Evolutionary conservation across 2,329 filamentous ascomycete species (phyloP).

Genomic region (Colletotrichum eleusines): DNA sequence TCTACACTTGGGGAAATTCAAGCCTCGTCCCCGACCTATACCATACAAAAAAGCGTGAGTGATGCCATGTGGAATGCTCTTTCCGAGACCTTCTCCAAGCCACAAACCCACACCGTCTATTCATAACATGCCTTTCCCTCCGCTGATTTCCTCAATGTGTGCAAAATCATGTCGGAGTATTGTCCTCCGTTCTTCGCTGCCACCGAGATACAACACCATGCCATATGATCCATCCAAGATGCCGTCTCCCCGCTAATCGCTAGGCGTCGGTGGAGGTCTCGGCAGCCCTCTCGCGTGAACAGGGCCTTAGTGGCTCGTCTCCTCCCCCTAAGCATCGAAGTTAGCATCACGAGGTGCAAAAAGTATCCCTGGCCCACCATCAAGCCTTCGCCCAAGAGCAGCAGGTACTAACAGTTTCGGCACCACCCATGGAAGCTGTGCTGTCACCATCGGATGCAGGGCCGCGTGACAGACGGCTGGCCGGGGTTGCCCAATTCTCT

Average conservation of each 20-base stretch:
- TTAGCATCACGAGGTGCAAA: neutral
- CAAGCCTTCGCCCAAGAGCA: neutral
- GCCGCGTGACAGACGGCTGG: slow-evolving; percentile 32
- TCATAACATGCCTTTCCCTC: slow-evolving; percentile 26
- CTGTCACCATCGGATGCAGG: slow-evolving; percentile 9
- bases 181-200: neutral
- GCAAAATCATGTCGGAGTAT: slow-evolving; percentile 11
- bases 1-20: slow-evolving; percentile 33
- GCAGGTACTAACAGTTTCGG: neutral
- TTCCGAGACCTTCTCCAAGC: slow-evolving; percentile 31
- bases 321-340: neutral
- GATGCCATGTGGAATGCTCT: slow-evolving; percentile 12
- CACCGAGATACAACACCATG: neutral
- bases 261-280: neutral
- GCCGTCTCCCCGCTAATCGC: neutral
- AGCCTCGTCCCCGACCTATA: slow-evolving; percentile 23
- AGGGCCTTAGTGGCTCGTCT: too few species aligned
- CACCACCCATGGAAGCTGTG: neutral
- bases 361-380: neutral
- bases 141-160: slow-evolving; percentile 1
- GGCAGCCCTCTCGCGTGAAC: neutral
- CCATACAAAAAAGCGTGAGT: slow-evolving; percentile 36
- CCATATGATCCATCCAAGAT: neutral
- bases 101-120: slow-evolving; percentile 19
- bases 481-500: slow-evolving; percentile 37